Conservation (phyloP, 148 eudicot genomes). For the Silene uniflora region DNA sequence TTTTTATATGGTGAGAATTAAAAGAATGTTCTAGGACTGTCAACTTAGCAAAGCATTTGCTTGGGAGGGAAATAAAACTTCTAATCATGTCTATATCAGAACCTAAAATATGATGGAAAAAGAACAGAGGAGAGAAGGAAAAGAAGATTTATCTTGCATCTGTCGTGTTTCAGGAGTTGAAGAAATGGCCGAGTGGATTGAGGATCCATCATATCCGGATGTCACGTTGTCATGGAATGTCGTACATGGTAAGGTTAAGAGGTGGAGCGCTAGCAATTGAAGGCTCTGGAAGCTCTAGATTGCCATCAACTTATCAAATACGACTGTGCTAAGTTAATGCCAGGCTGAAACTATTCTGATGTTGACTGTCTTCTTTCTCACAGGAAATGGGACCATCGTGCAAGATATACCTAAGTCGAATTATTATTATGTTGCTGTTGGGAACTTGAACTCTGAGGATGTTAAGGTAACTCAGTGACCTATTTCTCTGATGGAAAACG, state of each 20-base stretch:
- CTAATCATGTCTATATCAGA: neutral
- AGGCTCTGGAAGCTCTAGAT: neutral
- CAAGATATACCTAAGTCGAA: constrained; percentile 56
- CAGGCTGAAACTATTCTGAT: constrained; percentile 6
- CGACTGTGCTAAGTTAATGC: neutral
- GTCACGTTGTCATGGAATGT: constrained; percentile 34
- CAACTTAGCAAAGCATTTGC: neutral
- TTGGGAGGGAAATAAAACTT: neutral
- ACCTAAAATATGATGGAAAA: neutral
- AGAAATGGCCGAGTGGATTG: constrained; percentile 69
- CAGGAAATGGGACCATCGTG: constrained; percentile 68
- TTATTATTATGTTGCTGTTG: constrained; percentile 70
- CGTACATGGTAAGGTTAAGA: constrained; percentile 54
- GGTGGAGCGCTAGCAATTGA: neutral
- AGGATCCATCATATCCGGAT: constrained; percentile 71
- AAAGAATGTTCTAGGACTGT: no score
- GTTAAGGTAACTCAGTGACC: constrained; percentile 42
- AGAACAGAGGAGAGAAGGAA: neutral
- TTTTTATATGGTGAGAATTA: neutral
- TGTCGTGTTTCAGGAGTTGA: constrained; percentile 52
- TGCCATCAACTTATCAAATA: neutral
- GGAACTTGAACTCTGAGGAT: constrained; percentile 57
- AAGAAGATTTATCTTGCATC: constrained; percentile 14
- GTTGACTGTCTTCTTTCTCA: constrained; percentile 1
- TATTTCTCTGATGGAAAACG: neutral